These are phyloP conservation scores for Cladophialophora immunda DNA, from an alignment of 2,329 filamentous ascomycete species.

Conservation along the genomic window DNA sequence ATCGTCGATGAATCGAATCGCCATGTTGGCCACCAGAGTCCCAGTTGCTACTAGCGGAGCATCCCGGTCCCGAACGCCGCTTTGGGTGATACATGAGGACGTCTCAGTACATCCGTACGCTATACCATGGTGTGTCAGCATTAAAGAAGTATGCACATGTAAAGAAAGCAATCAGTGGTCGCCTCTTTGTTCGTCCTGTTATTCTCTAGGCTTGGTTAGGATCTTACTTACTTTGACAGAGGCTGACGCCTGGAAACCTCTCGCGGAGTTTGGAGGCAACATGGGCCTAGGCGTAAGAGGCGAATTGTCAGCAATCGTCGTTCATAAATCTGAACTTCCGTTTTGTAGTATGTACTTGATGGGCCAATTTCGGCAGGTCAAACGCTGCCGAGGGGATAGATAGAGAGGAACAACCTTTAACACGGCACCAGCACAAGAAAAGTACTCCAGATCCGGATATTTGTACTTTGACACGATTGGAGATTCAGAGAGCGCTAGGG, in stretches of 20 bases:
- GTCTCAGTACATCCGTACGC: conserved; percentile 16
- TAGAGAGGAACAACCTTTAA: background rate
- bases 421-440: conserved; percentile 17
- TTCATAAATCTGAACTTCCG: background rate
- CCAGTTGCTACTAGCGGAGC: conserved; percentile 15
- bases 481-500: conserved; percentile 9
- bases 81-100: conserved; percentile 15
- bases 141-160: background rate
- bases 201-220: no score
- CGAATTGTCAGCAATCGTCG: background rate
- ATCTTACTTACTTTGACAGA: conserved; percentile 12
- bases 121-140: background rate
- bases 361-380: no score
- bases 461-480: conserved; percentile 15
- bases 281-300: background rate
- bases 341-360: no score
- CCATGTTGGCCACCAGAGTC: conserved; percentile 14
- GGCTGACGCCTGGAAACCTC: conserved; percentile 13
- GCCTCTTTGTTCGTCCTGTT: no score
- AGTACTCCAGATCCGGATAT: conserved; percentile 17
- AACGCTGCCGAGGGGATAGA: no score
- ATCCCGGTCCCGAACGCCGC: conserved; percentile 10
- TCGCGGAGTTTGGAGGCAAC: conserved; percentile 10
- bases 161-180: no score
- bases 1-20: conserved; percentile 12